These are phyloP conservation scores for Microcyclosporella mali DNA, from an alignment of 2,329 filamentous ascomycete species.

Conservation along the genomic window DNA sequence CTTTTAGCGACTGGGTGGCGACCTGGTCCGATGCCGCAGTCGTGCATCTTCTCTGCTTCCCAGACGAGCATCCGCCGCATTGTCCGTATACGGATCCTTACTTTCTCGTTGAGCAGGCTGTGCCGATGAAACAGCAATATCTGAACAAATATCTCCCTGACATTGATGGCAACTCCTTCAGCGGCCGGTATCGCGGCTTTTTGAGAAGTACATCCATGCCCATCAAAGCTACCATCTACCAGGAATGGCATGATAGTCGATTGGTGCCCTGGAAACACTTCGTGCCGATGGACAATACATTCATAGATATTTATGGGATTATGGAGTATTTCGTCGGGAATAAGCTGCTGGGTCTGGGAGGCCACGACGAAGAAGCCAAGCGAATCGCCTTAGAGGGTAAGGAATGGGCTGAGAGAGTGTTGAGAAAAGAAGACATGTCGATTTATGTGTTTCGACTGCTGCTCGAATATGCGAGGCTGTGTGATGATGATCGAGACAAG, in stretches of 20 bases:
- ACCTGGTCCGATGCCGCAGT: slow-evolving; percentile 39
- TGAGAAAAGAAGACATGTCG: slow-evolving; percentile 67
- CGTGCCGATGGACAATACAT: slow-evolving; percentile 29
- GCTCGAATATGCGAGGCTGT: slow-evolving; percentile 40
- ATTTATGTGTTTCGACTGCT: slow-evolving; percentile 60
- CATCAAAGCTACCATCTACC: slow-evolving; percentile 33
- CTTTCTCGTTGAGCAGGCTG: slow-evolving; percentile 29
- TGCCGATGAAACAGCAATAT: slow-evolving; percentile 39
- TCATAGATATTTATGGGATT: slow-evolving; percentile 25
- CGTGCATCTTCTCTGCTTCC: slow-evolving; percentile 41
- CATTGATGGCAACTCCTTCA: slow-evolving; percentile 58
- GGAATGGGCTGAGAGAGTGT: slow-evolving; percentile 61
- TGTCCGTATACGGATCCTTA: slow-evolving; percentile 45
- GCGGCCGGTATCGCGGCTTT: slow-evolving; percentile 31
- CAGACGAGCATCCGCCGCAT: slow-evolving; percentile 28
- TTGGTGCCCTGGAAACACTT: slow-evolving; percentile 34
- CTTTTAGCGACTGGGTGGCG: slow-evolving; percentile 37
- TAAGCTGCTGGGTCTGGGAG: slow-evolving; percentile 23
- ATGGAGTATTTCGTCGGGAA: slow-evolving; percentile 52
- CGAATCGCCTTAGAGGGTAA: slow-evolving; percentile 61
- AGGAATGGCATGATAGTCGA: slow-evolving; percentile 35
- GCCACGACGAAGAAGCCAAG: slow-evolving; percentile 52
- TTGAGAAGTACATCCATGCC: slow-evolving; percentile 22
- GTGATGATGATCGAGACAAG: slow-evolving; percentile 36
- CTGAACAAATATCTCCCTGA: slow-evolving; percentile 63